Conservation (phyloP, 2,329 filamentous ascomycete genomes). For the Dactylellina haptotyla region DNA sequence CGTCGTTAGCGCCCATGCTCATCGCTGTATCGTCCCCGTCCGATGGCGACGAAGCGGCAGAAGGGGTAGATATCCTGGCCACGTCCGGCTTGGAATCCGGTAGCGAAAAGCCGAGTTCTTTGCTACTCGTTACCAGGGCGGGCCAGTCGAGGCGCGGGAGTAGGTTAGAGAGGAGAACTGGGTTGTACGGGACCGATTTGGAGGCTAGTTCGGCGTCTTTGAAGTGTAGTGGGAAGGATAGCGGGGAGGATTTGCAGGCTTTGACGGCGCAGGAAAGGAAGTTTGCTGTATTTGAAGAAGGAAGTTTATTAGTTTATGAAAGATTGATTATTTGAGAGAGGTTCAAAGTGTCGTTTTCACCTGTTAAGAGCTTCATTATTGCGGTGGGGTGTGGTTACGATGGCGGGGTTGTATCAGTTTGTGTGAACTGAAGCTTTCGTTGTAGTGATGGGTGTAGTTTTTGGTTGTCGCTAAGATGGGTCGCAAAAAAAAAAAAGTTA, state of each 20-base stretch:
- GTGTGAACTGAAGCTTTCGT: not conserved
- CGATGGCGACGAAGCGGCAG: constrained; percentile 1
- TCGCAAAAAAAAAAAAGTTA: too few relatives aligned
- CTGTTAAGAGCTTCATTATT: constrained; percentile 52
- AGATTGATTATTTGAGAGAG: not conserved
- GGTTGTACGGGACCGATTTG: constrained; percentile 82
- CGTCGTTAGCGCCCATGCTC: constrained; percentile 65
- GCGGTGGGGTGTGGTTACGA: not conserved
- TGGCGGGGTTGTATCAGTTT: too few relatives aligned
- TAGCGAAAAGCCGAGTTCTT: constrained; percentile 62
- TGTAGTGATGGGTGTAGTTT: not conserved
- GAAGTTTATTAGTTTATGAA: constrained; percentile 1
- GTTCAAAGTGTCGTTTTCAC: not conserved
- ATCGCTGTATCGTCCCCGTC: constrained; percentile 72
- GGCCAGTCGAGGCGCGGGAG: constrained; percentile 89
- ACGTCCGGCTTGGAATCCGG: constrained; percentile 59
- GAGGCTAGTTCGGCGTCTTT: constrained; percentile 90
- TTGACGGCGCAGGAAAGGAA: constrained; percentile 97
- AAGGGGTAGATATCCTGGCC: constrained; percentile 9
- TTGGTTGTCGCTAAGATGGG: too few relatives aligned
- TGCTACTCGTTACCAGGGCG: constrained; percentile 77
- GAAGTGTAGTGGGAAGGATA: constrained; percentile 90
- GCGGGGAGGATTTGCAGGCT: constrained; percentile 82
- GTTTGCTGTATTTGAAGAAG: constrained; percentile 69
- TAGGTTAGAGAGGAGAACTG: constrained; percentile 82